Evolutionary conservation across 1,284 basidiomycete genomes (phyloP), one percentile per base, ranked within the genome.

Genomic region (Moesziomyces aphidis): DNA sequence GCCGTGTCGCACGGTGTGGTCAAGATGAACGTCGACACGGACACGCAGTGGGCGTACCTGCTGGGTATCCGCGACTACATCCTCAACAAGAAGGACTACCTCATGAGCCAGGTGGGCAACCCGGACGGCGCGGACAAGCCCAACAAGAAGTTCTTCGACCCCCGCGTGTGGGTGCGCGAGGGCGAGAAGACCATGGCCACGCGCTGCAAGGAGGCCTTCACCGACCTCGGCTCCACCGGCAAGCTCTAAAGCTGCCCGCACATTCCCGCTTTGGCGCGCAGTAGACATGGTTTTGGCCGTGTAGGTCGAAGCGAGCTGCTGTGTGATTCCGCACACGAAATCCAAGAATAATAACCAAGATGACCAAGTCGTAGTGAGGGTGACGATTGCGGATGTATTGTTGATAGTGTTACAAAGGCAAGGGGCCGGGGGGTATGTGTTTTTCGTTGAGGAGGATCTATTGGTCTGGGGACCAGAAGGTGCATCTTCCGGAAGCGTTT

Each of bases 151-250:
- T 77, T 73, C 66, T 84, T 82, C 55, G 84, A 85, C 76, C 84
- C 84, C 5, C 93, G 95, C 89, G 92, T 96, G 73, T 98, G 95
- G 95, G 93, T 98, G 50, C 92, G 96, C 83, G 95, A 97, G 88
- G 95, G 95, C 77, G 97, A 99, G 88, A 95, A 97, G 90, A 97
- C 95, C 24, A 90, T 99, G 82, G 63, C 86, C 55, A 89, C 86
- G 74, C 93, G 97, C 84, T 93, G 96, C 87, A 93, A 94, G 87
- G 91, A 93, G 86, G 95, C 97, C 42, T 95, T 94, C 87, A 79
- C 86, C 49, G 95, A 99, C 87, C 89, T 99, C 73, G 92, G 92
- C 78, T 78, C 80, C 23, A 61, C 56, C 5, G 73, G 73, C 61
- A 62, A 81, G 70, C 80, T 84, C 61, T 84, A 75, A 79, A 34